phyloP scores from a whole-genome alignment of 306 rosid genomes.

The Vigna angularis region DNA sequence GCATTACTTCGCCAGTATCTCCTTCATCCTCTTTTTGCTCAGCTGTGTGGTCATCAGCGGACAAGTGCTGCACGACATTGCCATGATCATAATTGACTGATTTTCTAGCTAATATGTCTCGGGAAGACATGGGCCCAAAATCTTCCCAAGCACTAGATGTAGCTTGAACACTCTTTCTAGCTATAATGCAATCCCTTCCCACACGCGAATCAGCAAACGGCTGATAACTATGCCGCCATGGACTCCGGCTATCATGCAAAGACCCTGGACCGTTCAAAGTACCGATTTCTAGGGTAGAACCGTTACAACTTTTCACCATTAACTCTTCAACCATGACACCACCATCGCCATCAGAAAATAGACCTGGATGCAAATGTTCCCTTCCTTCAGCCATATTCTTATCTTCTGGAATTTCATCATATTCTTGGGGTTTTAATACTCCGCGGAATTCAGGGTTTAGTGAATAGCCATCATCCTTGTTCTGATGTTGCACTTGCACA shows the following conservation, averaged over 20 bases:
- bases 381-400: slow-evolving; percentile 43
- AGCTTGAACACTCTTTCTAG: slow-evolving; percentile 52
- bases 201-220: slow-evolving; percentile 58
- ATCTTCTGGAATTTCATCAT: slow-evolving; percentile 47
- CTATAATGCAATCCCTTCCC: slow-evolving; percentile 47
- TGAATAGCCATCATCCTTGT: slow-evolving; percentile 54
- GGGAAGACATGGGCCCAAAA: slow-evolving; percentile 49
- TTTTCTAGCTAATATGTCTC: slow-evolving; percentile 53
- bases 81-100: slow-evolving; percentile 45
- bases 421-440: slow-evolving; percentile 56
- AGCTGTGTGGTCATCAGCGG: slow-evolving; percentile 21
- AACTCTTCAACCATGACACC: slow-evolving; percentile 64
- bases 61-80: slow-evolving; percentile 50
- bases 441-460: slow-evolving; percentile 46
- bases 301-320: slow-evolving; percentile 54
- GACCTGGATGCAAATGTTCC: slow-evolving; percentile 42
- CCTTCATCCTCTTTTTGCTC: slow-evolving; percentile 49
- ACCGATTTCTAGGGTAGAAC: slow-evolving; percentile 62
- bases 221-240: slow-evolving; percentile 62
- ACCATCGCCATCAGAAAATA: slow-evolving; percentile 48
- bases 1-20: slow-evolving; percentile 50
- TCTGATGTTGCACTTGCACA: slow-evolving; percentile 51
- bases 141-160: slow-evolving; percentile 19
- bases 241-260: slow-evolving; percentile 53
- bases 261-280: slow-evolving; percentile 56